A percentile compares a stretch with the other conserved stretches of the same genome.
Evolutionary conservation across 2,329 filamentous ascomycete species (phyloP).

Genomic region (Dactylellina haptotyla): DNA sequence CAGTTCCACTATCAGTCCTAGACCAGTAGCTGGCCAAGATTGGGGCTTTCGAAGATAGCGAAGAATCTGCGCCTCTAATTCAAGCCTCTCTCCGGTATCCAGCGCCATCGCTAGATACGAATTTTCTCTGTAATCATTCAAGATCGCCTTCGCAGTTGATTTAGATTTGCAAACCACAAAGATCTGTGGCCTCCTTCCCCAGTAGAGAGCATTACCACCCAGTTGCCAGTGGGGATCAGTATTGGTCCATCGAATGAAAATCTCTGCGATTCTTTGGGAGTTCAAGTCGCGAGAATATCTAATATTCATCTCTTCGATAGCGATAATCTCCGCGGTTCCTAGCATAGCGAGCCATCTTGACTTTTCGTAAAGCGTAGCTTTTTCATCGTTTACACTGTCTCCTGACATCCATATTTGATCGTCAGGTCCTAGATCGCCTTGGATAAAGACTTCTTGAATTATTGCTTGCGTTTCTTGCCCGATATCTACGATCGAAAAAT

Average conservation of each 20-base stretch:
- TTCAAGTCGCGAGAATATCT: neutral
- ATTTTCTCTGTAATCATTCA: neutral
- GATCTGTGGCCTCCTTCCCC: neutral
- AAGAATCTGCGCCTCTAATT: neutral
- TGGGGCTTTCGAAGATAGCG: neutral
- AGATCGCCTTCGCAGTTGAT: neutral
- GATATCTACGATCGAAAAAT: neutral
- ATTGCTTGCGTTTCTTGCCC: neutral
- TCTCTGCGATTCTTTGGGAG: neutral
- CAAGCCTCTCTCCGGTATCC: neutral
- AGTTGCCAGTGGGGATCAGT: neutral
- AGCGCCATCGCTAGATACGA: neutral
- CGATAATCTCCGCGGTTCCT: neutral
- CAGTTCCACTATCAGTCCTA: neutral
- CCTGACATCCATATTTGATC: neutral
- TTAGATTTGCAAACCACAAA: slow-evolving; percentile 2
- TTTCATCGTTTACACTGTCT: neutral
- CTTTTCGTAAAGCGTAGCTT: neutral
- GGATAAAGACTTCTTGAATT: neutral
- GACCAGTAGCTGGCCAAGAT: neutral
- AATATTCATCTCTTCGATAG: slow-evolving; percentile 14
- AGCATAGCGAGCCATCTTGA: slow-evolving; percentile 2
- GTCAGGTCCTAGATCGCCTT: neutral
- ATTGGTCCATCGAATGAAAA: neutral
- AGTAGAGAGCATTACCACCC: neutral